Conservation (phyloP, 1,284 basidiomycete genomes). For the Tetrapyrgos nigripes region DNA sequence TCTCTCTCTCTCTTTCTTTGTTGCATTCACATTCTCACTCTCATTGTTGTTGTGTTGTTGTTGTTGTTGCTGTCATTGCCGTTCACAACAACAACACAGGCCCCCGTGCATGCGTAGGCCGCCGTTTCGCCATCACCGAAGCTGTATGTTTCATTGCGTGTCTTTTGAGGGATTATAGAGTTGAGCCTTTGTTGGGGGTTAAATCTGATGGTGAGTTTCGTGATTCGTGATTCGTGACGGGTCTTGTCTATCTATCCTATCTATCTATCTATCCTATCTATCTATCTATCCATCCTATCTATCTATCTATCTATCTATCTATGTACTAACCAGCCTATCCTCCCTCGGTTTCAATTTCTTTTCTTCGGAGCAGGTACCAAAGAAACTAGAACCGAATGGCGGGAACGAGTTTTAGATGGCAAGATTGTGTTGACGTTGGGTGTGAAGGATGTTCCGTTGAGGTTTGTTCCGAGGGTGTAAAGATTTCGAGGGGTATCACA, state of each 20-base stretch:
- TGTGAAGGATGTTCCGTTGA: conserved; percentile 16
- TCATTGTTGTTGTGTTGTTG: background rate
- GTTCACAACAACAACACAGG: background rate
- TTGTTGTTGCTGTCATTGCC: conserved; percentile 26
- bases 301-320: no score
- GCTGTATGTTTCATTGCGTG: conserved; percentile 31
- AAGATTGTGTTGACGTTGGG: conserved; percentile 19
- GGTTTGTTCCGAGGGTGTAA: conserved; percentile 7
- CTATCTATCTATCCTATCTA: background rate
- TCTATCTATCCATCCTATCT: background rate
- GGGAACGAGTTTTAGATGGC: conserved; percentile 15
- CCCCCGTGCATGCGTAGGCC: conserved; percentile 25
- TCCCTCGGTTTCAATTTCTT: no score
- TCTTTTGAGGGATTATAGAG: conserved; percentile 35
- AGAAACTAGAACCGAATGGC: conserved; percentile 16
- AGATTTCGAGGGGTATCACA: no score
- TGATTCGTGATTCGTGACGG: no score
- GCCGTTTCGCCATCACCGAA: conserved; percentile 37
- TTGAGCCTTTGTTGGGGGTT: conserved; percentile 12
- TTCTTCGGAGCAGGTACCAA: background rate
- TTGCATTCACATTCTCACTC: conserved; percentile 23
- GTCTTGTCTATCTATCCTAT: background rate
- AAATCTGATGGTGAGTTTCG: background rate
- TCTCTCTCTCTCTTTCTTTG: conserved; percentile 7
- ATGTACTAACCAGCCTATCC: no score